phyloP scores from a whole-genome alignment of 768 basidiomycete species.

The Holtermanniella nyarrowii region DNA sequence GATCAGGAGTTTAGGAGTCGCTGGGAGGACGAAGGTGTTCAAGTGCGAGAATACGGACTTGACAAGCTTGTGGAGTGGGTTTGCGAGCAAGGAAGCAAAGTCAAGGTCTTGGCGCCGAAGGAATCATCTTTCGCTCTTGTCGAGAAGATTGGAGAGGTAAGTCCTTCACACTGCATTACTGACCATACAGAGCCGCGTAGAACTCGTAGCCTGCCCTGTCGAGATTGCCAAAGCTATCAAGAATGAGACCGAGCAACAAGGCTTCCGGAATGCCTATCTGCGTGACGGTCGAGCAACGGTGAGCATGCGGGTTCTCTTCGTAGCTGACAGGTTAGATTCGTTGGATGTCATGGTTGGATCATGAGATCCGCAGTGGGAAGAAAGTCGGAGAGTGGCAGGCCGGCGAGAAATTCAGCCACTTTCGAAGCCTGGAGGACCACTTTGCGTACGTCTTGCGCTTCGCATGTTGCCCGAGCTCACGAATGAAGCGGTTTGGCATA shows the following conservation, averaged over 20 bases:
- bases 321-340: conserved; percentile 18
- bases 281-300: conserved; percentile 70
- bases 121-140: background rate
- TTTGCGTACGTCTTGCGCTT: conserved; percentile 27
- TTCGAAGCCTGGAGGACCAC: conserved; percentile 26
- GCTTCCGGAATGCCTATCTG: conserved; percentile 70
- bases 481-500: conserved; percentile 40
- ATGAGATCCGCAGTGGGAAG: conserved; percentile 63
- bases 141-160: background rate
- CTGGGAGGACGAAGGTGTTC: conserved; percentile 13
- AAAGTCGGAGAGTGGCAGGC: conserved; percentile 84
- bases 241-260: conserved; percentile 74
- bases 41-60: conserved; percentile 48
- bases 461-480: conserved; percentile 43
- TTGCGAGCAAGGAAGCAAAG: conserved; percentile 20
- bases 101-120: conserved; percentile 22
- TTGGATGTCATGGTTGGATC: conserved; percentile 86
- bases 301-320: background rate
- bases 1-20: conserved; percentile 6
- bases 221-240: conserved; percentile 77
- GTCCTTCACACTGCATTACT: background rate
- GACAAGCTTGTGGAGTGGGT: conserved; percentile 45
- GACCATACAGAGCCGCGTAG: conserved; percentile 15
- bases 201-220: conserved; percentile 55
- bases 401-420: conserved; percentile 54